Evolutionary conservation across 371 early-diverging fungal genomes (phyloP), one percentile per base, ranked within the genome.

Genomic region (Mucor racemosus): DNA sequence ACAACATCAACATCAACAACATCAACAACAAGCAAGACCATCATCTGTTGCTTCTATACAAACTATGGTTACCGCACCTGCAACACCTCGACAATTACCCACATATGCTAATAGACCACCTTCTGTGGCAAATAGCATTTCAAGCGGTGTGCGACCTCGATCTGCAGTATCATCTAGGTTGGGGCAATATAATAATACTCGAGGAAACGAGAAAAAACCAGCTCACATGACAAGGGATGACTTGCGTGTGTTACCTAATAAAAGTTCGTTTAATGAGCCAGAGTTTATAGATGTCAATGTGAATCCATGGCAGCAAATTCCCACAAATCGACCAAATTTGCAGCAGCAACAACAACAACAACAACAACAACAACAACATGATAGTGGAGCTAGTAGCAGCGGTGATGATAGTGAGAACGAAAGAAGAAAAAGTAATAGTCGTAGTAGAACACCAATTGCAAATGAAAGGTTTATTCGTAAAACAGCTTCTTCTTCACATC

Each of bases 21-120:
- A 50, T 11, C 50, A 50, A 0, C 50, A 41, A 19, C 60, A 68
- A 54, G 3, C 10, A 53, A 62, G 73, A 42, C 73, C 73, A 14
- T 38, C 46, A 11, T 72, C 73, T 14, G 73, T 63, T 9, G 68
- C 73, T 1, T 72, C 73, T 17, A 50, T 65, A 46, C 68, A 68
- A 38, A 72, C 72, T 8, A 63, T 67, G 65, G 65, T 70, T 5
- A 67, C 75, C n/a, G 71, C 75, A 50, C 74, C 66, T 0, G 65
- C 50, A 2, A 74, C 64, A 17, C 64, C 62, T 42, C 58, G 46
- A 26, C 65, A 65, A 35, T n/a, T 57, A 31, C 70, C 70, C n/a
- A 54, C 11, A 19, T 44, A 42, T 5, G 17, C 41, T 9, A 46
- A 17, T 34, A 62, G 62, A 21, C 64, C 64, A 10, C 64, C 68